phyloP scores from a whole-genome alignment of 257 asterid genomes.

The Gentiana straminea region DNA sequence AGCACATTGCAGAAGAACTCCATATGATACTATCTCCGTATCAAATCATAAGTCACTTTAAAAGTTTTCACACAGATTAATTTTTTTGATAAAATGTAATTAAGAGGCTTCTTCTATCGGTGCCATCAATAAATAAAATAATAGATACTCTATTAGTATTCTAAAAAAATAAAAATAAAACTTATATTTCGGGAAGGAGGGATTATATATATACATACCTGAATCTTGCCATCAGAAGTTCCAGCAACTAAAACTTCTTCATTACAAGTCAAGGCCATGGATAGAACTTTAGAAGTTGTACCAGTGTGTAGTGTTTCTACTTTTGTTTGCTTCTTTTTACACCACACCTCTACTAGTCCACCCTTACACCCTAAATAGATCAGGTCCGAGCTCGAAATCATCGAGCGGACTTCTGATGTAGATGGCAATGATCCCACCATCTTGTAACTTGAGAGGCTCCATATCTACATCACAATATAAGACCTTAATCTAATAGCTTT shows the following conservation, averaged over 20 bases:
- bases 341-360: constrained; percentile 69
- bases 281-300: constrained; percentile 35
- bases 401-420: constrained; percentile 43
- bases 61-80: too few species aligned
- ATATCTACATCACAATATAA: constrained; percentile 31
- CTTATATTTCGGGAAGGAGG: too few species aligned
- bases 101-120: too few species aligned
- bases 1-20: too few species aligned
- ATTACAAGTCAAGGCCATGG: constrained; percentile 48
- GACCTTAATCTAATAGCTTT: not conserved
- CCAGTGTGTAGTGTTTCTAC: constrained; percentile 55
- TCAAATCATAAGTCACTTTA: too few species aligned
- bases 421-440: constrained; percentile 57
- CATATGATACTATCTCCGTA: too few species aligned
- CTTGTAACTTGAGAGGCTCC: constrained; percentile 48
- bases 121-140: too few species aligned
- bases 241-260: constrained; percentile 56
- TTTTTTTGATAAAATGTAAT: too few species aligned
- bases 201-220: constrained; percentile 22
- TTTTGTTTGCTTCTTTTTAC: constrained; percentile 50
- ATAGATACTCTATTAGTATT: too few species aligned
- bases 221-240: constrained; percentile 79
- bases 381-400: constrained; percentile 56
- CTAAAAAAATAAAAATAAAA: too few species aligned
- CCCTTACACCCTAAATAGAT: constrained; percentile 62